Conservation (phyloP, 176 grass and related monocot species). For the Carex myosuroides region DNA sequence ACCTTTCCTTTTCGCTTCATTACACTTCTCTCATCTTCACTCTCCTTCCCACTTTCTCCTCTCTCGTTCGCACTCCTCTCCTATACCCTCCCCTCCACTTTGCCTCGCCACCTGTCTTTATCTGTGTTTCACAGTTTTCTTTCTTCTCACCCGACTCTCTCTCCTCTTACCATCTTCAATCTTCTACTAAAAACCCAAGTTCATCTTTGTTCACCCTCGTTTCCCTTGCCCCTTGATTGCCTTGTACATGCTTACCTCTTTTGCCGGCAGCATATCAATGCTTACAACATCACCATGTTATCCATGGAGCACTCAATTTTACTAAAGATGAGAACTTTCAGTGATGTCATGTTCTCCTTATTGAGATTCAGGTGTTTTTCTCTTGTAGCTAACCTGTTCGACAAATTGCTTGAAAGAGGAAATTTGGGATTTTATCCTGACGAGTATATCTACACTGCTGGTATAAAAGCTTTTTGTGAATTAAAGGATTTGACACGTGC, state of each 20-base stretch:
- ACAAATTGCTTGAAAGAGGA: slow-evolving; percentile 33
- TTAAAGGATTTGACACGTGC: slow-evolving; percentile 31
- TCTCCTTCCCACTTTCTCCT: slow-evolving; percentile 8
- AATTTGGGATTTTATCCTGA: slow-evolving; percentile 19
- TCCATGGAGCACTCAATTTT: slow-evolving; percentile 28
- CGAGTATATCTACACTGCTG: slow-evolving; percentile 49
- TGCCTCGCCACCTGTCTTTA: background rate
- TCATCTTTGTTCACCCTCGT: slow-evolving; percentile 7
- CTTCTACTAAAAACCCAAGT: slow-evolving; percentile 1
- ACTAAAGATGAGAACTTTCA: slow-evolving; percentile 33
- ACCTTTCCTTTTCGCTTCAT: slow-evolving; percentile 30
- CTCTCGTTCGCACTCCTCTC: slow-evolving; percentile 19
- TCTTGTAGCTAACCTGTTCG: slow-evolving; percentile 46
- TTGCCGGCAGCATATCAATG: slow-evolving; percentile 33
- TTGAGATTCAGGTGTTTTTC: slow-evolving; percentile 38
- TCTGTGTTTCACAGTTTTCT: background rate
- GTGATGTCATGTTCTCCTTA: slow-evolving; percentile 42
- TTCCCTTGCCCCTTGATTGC: slow-evolving; percentile 15
- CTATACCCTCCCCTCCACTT: slow-evolving; percentile 2
- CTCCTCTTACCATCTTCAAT: background rate
- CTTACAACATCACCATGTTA: slow-evolving; percentile 24
- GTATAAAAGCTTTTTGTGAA: slow-evolving; percentile 46
- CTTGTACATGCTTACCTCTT: slow-evolving; percentile 31
- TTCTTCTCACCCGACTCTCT: slow-evolving; percentile 13
- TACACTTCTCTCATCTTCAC: slow-evolving; percentile 10